Evolutionary conservation across 768 basidiomycete genomes (phyloP).

Genomic region (Naganishia antarctica): DNA sequence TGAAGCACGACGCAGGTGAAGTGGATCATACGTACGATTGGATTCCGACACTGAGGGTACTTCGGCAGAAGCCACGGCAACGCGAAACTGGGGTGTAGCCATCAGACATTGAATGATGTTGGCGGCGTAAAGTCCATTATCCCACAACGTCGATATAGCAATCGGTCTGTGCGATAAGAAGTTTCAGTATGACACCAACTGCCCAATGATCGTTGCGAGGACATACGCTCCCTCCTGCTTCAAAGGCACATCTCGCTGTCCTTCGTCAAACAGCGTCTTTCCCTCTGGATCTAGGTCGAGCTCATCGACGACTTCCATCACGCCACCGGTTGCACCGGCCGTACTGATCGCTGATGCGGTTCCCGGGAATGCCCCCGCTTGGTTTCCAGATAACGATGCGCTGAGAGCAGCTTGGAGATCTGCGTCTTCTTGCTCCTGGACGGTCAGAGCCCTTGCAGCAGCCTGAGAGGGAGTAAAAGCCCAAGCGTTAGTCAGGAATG

Average conservation of each 20-base stretch:
- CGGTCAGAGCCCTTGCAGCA: not conserved
- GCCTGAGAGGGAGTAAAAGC: not conserved
- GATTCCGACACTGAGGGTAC: not conserved
- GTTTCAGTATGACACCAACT: too few relatives aligned
- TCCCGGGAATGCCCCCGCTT: not conserved
- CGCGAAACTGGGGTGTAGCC: constrained; percentile 4
- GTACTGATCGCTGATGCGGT: not conserved
- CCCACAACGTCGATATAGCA: constrained; percentile 7
- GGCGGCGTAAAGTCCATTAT: constrained; percentile 9
- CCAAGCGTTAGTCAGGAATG: too few relatives aligned
- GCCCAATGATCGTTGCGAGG: too few relatives aligned
- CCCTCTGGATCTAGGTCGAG: constrained; percentile 10
- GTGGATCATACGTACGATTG: not conserved
- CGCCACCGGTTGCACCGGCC: not conserved
- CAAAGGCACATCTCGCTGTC: constrained; percentile 3
- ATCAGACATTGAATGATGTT: constrained; percentile 12
- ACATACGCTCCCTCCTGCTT: constrained; percentile 9
- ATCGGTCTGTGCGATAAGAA: not conserved
- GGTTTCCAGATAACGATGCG: not conserved
- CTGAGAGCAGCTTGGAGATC: constrained; percentile 14
- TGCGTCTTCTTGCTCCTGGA: constrained; percentile 12
- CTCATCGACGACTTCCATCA: constrained; percentile 9
- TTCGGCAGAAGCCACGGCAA: not conserved
- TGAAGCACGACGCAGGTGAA: not conserved
- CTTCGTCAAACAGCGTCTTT: constrained; percentile 5